phyloP scores from a whole-genome alignment of 352 stramenopile genomes.

The Phytophthora sansomeana region DNA sequence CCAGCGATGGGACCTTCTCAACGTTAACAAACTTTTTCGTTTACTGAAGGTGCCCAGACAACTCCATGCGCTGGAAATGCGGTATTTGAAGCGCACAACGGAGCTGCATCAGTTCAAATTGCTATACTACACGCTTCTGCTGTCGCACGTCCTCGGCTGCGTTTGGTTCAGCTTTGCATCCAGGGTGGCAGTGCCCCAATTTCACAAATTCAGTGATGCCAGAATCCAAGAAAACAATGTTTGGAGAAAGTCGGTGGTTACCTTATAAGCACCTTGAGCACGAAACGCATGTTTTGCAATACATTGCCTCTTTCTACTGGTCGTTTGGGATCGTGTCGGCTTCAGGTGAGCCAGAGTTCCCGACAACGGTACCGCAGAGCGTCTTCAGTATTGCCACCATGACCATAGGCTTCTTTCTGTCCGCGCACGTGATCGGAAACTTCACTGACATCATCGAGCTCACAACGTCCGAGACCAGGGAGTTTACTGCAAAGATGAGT shows the following conservation, averaged over 20 bases:
- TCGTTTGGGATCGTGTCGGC: slow-evolving; percentile 68
- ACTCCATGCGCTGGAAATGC: slow-evolving; percentile 57
- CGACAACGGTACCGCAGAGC: slow-evolving; percentile 55
- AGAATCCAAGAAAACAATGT: slow-evolving; percentile 21
- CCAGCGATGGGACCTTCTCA: slow-evolving; percentile 53
- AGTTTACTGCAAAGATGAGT: slow-evolving; percentile 64
- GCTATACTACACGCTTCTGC: slow-evolving; percentile 76
- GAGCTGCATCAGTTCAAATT: slow-evolving; percentile 74
- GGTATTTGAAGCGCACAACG: slow-evolving; percentile 64
- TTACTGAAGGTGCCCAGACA: slow-evolving; percentile 61
- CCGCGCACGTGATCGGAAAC: slow-evolving; percentile 79
- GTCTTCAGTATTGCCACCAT: slow-evolving; percentile 64
- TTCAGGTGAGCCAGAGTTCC: slow-evolving; percentile 57
- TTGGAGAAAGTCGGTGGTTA: slow-evolving; percentile 46
- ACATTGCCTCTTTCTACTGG: slow-evolving; percentile 69
- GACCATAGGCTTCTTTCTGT: slow-evolving; percentile 72
- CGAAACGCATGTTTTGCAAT: slow-evolving; percentile 44
- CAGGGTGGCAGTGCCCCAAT: slow-evolving; percentile 36
- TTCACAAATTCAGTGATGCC: slow-evolving; percentile 11
- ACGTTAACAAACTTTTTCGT: slow-evolving; percentile 70
- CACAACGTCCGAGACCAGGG: slow-evolving; percentile 62
- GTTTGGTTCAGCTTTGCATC: slow-evolving; percentile 75
- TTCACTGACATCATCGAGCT: slow-evolving; percentile 70
- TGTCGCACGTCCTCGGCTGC: slow-evolving; percentile 63
- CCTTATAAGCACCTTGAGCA: slow-evolving; percentile 39